Percentiles rank a stretch among this genome's conserved stretches.
These are phyloP conservation scores for Coniosporium apollinis DNA, from an alignment of 495 filamentous ascomycete genomes.

Conservation along the genomic window DNA sequence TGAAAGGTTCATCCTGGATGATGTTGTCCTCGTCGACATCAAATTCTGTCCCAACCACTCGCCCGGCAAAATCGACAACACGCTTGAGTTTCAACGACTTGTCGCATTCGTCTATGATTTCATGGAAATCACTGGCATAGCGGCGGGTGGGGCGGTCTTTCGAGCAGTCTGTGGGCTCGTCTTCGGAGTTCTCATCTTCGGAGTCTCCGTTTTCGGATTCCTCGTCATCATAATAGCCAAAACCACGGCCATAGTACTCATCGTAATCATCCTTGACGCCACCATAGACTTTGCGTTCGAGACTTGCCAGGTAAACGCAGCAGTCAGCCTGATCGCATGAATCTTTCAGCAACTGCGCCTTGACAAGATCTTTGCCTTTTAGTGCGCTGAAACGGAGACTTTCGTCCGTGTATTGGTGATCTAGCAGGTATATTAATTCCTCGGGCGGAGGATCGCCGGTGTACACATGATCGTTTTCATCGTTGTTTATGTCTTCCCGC, in stretches of 20 bases:
- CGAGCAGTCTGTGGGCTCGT: no score
- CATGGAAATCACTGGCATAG: no score
- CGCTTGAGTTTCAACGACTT: constrained; percentile 8
- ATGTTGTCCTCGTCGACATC: constrained; percentile 17
- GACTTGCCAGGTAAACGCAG: constrained; percentile 21
- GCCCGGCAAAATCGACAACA: constrained; percentile 18
- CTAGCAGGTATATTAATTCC: constrained; percentile 25
- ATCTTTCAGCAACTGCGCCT: constrained; percentile 16
- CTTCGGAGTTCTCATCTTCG: no score
- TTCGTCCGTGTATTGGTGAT: constrained; percentile 32
- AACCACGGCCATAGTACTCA: constrained; percentile 8
- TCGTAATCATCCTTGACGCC: constrained; percentile 7
- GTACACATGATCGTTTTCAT: no score
- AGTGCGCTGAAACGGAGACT: constrained; percentile 22
- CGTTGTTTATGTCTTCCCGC: neutral
- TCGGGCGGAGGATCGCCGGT: neutral
- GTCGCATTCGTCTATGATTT: constrained; percentile 10
- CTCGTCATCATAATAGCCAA: constrained; percentile 11
- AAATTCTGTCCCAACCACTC: constrained; percentile 9
- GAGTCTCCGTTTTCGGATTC: constrained; percentile 5
- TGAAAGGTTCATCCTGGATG: constrained; percentile 19
- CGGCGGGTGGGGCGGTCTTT: no score
- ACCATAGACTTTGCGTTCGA: constrained; percentile 19
- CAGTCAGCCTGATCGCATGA: constrained; percentile 21
- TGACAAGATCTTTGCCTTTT: constrained; percentile 25